Evolutionary conservation across 805 yeast genomes (phyloP).

Genomic region (Grigorovia transvaalensis): DNA sequence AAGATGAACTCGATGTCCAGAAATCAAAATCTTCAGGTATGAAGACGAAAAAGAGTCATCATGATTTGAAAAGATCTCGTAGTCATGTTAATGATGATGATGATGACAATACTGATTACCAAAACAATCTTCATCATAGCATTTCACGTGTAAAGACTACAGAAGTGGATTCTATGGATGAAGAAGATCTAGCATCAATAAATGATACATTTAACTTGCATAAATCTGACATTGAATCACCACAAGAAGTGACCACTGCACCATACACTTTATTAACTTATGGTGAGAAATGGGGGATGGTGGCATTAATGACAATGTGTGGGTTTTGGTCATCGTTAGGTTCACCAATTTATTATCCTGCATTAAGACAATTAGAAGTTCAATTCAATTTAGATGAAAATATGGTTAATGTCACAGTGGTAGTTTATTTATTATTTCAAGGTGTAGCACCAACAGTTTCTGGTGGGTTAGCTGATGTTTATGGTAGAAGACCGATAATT

Average conservation of each 20-base stretch:
- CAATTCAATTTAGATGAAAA: constrained; percentile 47
- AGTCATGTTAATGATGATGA: neutral
- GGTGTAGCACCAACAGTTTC: constrained; percentile 63
- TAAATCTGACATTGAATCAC: neutral
- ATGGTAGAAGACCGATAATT: constrained; percentile 66
- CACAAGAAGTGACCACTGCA: constrained; percentile 2
- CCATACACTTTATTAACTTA: constrained; percentile 20
- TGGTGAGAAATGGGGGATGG: constrained; percentile 25
- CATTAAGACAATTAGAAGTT: constrained; percentile 46
- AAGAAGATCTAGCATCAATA: neutral
- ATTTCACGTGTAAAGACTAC: constrained; percentile 15
- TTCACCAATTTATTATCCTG: constrained; percentile 76
- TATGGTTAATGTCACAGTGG: constrained; percentile 57
- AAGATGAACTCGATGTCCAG: neutral
- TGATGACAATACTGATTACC: neutral
- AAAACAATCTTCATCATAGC: constrained; percentile 7
- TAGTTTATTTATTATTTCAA: constrained; percentile 63
- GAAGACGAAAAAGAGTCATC: no score
- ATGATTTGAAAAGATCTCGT: no score
- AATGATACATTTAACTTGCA: constrained; percentile 3
- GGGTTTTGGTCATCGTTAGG: constrained; percentile 63
- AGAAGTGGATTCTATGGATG: constrained; percentile 8
- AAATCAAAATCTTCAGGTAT: no score
- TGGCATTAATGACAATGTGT: constrained; percentile 22
- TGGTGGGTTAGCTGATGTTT: constrained; percentile 55